Evolutionary conservation across 225 moss, liverwort and hornwort species (phyloP).

Genomic region (Bryoerythrophyllum caledonicum): DNA sequence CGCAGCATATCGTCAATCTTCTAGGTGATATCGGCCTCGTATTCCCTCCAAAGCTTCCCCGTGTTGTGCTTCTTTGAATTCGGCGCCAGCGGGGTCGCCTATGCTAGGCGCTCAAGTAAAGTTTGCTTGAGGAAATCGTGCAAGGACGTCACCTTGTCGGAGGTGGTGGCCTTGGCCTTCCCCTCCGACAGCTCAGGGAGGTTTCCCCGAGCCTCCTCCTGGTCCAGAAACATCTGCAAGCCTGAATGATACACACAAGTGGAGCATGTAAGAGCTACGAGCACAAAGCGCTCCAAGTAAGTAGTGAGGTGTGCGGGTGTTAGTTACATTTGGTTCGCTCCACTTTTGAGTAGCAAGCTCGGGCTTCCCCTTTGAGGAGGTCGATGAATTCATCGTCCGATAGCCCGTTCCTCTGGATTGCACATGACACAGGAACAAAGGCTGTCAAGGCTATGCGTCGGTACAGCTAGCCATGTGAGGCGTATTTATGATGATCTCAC

Average conservation of each 20-base stretch:
- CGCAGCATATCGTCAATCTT: no score
- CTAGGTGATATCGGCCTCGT: no score
- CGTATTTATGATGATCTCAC: no score
- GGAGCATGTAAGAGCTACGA: background rate
- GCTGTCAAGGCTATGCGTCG: no score
- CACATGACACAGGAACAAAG: no score
- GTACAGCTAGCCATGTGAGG: no score
- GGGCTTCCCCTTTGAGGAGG: background rate
- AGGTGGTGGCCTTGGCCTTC: background rate
- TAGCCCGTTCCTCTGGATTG: background rate
- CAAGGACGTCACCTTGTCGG: background rate
- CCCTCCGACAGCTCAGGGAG: background rate
- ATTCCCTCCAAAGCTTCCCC: no score
- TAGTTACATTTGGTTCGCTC: slow-evolving; percentile 1
- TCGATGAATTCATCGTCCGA: background rate
- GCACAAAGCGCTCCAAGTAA: no score
- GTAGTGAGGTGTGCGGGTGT: no score
- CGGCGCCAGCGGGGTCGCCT: no score
- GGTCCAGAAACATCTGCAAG: background rate
- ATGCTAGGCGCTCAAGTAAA: no score
- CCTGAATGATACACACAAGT: background rate
- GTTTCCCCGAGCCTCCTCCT: background rate
- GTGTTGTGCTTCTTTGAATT: no score
- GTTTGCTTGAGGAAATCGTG: background rate
- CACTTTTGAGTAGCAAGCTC: background rate